phyloP scores from a whole-genome alignment of 139 green algal species.

The Raphidocelis subcapitata region DNA sequence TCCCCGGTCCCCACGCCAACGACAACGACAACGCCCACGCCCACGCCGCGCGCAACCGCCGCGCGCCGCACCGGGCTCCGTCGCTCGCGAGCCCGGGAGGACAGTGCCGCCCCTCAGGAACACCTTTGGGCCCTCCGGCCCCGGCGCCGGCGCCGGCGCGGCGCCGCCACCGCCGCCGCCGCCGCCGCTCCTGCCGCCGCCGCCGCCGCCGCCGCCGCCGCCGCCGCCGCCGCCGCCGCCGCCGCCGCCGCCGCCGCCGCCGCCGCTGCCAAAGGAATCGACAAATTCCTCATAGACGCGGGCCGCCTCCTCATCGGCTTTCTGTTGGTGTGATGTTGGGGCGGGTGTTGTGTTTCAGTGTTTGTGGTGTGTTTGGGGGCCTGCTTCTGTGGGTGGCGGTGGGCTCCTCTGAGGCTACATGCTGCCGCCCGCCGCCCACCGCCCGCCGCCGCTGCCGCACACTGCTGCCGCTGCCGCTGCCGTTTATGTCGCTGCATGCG shows the following conservation, averaged over 20 bases:
- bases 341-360: too few species aligned
- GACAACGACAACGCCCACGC: too few species aligned
- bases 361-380: too few species aligned
- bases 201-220: too few species aligned
- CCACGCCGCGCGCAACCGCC: constrained; percentile 17
- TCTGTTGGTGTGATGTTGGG: constrained; percentile 41
- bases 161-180: too few species aligned
- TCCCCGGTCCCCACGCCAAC: too few species aligned
- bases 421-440: too few species aligned
- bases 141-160: background rate
- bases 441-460: constrained; percentile 7
- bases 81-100: constrained; percentile 47
- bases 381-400: too few species aligned
- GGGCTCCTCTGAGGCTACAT: too few species aligned
- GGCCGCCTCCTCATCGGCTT: constrained; percentile 80
- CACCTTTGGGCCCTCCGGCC: constrained; percentile 15
- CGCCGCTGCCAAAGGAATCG: constrained; percentile 62
- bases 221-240: too few species aligned
- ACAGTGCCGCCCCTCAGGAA: constrained; percentile 71
- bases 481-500: background rate
- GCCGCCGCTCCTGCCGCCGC: too few species aligned
- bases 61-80: background rate
- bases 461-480: constrained; percentile 5
- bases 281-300: constrained; percentile 93
- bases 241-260: too few species aligned